Conservation (phyloP, 768 basidiomycete genomes). For the Tephrocybe rancida region DNA sequence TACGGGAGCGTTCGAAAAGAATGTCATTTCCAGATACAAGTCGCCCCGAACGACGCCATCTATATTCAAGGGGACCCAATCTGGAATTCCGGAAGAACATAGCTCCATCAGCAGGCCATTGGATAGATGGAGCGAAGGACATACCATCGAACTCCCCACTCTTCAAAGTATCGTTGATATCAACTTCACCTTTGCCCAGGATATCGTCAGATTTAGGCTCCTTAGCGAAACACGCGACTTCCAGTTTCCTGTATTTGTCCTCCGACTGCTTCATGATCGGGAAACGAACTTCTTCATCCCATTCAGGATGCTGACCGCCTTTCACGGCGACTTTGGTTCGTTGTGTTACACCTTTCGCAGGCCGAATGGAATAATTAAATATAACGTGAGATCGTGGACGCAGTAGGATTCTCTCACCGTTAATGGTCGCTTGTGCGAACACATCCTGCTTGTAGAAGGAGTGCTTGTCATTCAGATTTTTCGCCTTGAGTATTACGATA, state of each 20-base stretch:
- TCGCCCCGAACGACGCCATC: constrained; percentile 75
- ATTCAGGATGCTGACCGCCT: constrained; percentile 92
- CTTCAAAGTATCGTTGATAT: constrained; percentile 77
- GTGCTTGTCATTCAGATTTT: constrained; percentile 80
- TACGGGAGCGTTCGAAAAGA: constrained; percentile 73
- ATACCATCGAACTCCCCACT: constrained; percentile 92
- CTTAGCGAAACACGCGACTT: constrained; percentile 79
- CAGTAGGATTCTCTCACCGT: constrained; percentile 36
- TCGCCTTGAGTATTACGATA: constrained; percentile 83
- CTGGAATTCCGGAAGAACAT: constrained; percentile 15
- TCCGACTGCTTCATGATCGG: constrained; percentile 59
- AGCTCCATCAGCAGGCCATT: no score
- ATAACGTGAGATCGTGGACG: background rate
- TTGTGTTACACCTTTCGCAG: constrained; percentile 53
- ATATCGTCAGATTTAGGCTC: constrained; percentile 74
- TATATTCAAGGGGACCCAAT: constrained; percentile 37
- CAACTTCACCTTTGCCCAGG: constrained; percentile 74
- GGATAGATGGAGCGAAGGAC: constrained; percentile 23
- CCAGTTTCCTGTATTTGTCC: constrained; percentile 62
- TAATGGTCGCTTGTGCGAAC: constrained; percentile 67
- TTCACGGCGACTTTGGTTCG: constrained; percentile 76
- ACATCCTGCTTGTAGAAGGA: constrained; percentile 92
- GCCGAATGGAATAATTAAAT: background rate
- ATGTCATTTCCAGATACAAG: constrained; percentile 92
- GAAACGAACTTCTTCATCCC: constrained; percentile 89